phyloP scores from a whole-genome alignment of 2,329 filamentous ascomycete species.

The Alternaria sp. region DNA sequence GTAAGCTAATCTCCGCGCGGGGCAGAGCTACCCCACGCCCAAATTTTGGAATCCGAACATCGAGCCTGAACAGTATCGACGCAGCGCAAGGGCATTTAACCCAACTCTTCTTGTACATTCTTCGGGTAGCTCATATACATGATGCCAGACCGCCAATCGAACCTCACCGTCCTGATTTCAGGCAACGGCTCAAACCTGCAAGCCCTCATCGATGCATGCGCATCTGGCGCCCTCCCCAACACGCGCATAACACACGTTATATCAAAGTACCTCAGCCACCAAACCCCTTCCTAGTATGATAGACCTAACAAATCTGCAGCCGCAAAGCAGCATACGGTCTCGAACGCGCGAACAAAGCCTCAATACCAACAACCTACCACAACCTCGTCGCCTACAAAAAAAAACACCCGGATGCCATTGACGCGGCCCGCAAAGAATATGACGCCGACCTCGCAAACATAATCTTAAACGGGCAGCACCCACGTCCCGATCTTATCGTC shows the following conservation, averaged over 20 bases:
- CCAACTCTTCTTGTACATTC: neutral
- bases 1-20: slow-evolving; percentile 20
- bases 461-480: slow-evolving; percentile 65
- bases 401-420: slow-evolving; percentile 61
- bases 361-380: slow-evolving; percentile 80
- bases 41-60: slow-evolving; percentile 27
- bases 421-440: slow-evolving; percentile 70
- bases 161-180: slow-evolving; percentile 68
- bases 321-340: slow-evolving; percentile 70
- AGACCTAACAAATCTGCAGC: slow-evolving; percentile 20
- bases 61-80: neutral
- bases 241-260: slow-evolving; percentile 69
- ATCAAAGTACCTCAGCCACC: slow-evolving; percentile 52
- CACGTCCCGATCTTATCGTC: slow-evolving; percentile 74
- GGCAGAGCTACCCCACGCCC: slow-evolving; percentile 35
- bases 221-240: slow-evolving; percentile 58
- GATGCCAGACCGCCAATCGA: slow-evolving; percentile 50
- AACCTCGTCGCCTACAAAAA: slow-evolving; percentile 82
- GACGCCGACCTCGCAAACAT: slow-evolving; percentile 76
- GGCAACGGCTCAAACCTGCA: slow-evolving; percentile 80
- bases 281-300: neutral
- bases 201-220: slow-evolving; percentile 72
- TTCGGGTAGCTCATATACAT: neutral
- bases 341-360: slow-evolving; percentile 65
- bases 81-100: neutral